These are phyloP conservation scores for Xylariomycetidae sp. DNA, from an alignment of 2,329 filamentous ascomycete species.

Conservation along the genomic window DNA sequence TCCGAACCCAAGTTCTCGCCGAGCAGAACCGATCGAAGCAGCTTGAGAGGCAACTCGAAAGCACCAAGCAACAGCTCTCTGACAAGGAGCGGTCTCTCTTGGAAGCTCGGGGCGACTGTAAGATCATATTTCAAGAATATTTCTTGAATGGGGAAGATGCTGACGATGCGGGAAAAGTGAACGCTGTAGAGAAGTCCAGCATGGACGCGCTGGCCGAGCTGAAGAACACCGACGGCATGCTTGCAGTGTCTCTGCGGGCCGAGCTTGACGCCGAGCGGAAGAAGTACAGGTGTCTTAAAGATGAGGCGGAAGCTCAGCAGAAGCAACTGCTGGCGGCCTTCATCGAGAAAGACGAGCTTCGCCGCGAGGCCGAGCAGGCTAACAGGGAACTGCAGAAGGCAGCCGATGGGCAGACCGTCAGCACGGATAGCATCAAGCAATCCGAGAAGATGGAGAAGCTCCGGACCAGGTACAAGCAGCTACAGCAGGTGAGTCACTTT, in stretches of 20 bases:
- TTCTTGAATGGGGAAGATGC: constrained; percentile 12
- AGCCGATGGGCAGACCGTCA: constrained; percentile 23
- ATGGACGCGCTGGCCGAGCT: constrained; percentile 50
- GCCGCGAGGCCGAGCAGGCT: constrained; percentile 45
- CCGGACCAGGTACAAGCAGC: constrained; percentile 46
- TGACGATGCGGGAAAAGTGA: constrained; percentile 34
- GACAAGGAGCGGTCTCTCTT: constrained; percentile 52
- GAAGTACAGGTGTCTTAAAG: constrained; percentile 41
- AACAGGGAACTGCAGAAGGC: constrained; percentile 35
- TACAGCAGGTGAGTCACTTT: constrained; percentile 49
- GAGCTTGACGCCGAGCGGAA: constrained; percentile 52
- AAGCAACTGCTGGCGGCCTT: constrained; percentile 54
- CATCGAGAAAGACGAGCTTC: constrained; percentile 54
- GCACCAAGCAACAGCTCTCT: constrained; percentile 35
- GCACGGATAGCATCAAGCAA: constrained; percentile 27
- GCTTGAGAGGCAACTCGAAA: constrained; percentile 38
- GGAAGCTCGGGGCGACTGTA: constrained; percentile 45
- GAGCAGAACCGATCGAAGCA: constrained; percentile 43
- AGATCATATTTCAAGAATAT: constrained; percentile 24
- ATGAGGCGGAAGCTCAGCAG: constrained; percentile 52
- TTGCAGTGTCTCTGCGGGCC: constrained; percentile 50
- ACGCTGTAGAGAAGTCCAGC: constrained; percentile 48
- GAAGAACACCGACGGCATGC: constrained; percentile 52
- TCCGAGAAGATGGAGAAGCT: constrained; percentile 54
- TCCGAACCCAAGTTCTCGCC: constrained; percentile 42